Base-by-base conservation (phyloP, 2,329 filamentous ascomycete genomes). In the Calonectria multiphialidica region DNA sequence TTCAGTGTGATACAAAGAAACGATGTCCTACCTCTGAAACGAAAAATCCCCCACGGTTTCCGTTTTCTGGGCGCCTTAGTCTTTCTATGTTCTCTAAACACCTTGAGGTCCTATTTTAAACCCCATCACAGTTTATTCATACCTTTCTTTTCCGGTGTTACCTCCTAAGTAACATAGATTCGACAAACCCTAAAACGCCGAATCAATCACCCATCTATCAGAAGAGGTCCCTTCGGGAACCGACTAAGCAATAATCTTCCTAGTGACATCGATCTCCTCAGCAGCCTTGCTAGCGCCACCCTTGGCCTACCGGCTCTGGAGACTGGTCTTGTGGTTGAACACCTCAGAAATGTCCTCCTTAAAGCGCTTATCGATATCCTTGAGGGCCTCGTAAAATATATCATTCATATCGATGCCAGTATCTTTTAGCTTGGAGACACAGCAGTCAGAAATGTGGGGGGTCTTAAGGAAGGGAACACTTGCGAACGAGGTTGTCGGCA, bases 321-420 rank as follows among this genome's bases (percentile, higher is more conserved):
- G 94, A 72, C 93, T 94, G 75, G 90, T 90, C 84, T 97, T 93
- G 80, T 97, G 98, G 84, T 97, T 90, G 81, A 98, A 94, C 30
- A 90, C 90, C 59, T 90, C 86, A 57, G 89, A 83, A 47, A 97
- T 90, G 81, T 97, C 94, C 71, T 92, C 88, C 35, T 90, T 92
- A 75, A 97, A 94, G 63, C 93, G 88, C 1, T 83, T 79, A 75
- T 96, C 93, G 3, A 97, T 89, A 5, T 83, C 87, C 85, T 93
- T 88, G 65, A 96, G 84, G 79, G 95, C 90, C 82, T 92, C 88
- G 53, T 92, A 85, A 0, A 87, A 89, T 49, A 96, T 86, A 80
- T 93, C 86, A 79, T 95, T 91, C 90, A 95, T 95, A 9, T 92
- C 89, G 5, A 89, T 89, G 35, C 86, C 87, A 71, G 89, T 87